phyloP scores from a whole-genome alignment of 192 early-diverging fungal species.

The Coemansia sp. region DNA sequence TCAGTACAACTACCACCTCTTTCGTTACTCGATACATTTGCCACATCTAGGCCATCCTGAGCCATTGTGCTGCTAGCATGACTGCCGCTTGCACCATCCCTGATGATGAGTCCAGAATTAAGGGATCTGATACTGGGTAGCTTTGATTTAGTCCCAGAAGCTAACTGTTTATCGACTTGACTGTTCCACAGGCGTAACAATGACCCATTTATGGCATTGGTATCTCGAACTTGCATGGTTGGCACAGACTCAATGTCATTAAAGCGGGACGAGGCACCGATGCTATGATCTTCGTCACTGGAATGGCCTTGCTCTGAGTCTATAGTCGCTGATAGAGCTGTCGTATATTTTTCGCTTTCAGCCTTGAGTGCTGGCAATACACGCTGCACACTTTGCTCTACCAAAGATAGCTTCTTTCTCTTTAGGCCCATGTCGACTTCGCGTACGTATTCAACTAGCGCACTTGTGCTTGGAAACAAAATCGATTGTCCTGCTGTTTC shows the following conservation, averaged over 20 bases:
- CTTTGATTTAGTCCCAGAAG: background rate
- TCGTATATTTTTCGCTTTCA: background rate
- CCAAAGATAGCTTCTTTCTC: slow-evolving; percentile 18
- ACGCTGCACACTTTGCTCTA: slow-evolving; percentile 41
- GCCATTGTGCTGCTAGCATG: background rate
- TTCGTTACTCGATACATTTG: slow-evolving; percentile 5
- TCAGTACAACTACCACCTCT: background rate
- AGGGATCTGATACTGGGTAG: background rate
- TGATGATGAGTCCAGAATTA: background rate
- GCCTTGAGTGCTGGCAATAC: slow-evolving; percentile 22
- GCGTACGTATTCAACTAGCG: slow-evolving; percentile 34
- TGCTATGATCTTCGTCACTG: slow-evolving; percentile 34
- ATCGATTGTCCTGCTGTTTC: slow-evolving; percentile 9
- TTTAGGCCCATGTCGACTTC: slow-evolving; percentile 22
- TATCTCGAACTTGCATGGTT: slow-evolving; percentile 42
- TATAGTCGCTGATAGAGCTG: background rate
- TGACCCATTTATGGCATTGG: slow-evolving; percentile 48
- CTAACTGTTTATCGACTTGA: slow-evolving; percentile 12
- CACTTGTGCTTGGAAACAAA: slow-evolving; percentile 18
- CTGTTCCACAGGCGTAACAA: slow-evolving; percentile 42
- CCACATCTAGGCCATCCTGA: background rate
- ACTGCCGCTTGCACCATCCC: background rate
- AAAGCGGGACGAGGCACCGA: slow-evolving; percentile 27
- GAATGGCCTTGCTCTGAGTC: slow-evolving; percentile 6
- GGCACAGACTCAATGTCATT: slow-evolving; percentile 33